phyloP scores from a whole-genome alignment of 2,329 filamentous ascomycete genomes.

The Colletotrichum nymphaeae region DNA sequence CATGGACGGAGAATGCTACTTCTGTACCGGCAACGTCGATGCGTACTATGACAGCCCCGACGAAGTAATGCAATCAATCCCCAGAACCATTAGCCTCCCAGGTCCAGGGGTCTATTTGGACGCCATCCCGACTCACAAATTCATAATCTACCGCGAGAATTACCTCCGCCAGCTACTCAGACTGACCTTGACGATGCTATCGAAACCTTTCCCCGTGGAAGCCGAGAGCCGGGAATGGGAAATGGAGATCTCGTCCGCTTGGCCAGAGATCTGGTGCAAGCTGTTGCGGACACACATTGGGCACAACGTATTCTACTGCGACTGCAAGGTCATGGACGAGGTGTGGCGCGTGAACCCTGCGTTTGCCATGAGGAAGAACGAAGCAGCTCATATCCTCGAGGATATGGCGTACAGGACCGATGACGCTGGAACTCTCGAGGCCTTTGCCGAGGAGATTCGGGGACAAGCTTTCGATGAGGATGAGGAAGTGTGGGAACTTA shows the following conservation, averaged over 20 bases:
- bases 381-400: slow-evolving; percentile 9
- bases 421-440: not conserved
- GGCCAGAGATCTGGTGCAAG: slow-evolving; percentile 30
- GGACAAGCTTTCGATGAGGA: not conserved
- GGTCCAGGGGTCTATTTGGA: not conserved
- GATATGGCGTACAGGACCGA: not conserved
- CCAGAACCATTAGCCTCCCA: not conserved
- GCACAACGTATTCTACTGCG: not conserved
- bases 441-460: not conserved
- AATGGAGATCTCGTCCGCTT: not conserved
- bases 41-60: not conserved
- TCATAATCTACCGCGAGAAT: slow-evolving; percentile 11
- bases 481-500: not conserved
- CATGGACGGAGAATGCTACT: not conserved
- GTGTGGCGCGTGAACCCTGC: slow-evolving; percentile 27
- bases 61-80: not conserved
- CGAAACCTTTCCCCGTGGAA: not conserved
- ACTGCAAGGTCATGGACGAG: slow-evolving; percentile 9
- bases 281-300: not conserved
- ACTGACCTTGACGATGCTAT: not conserved
- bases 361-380: slow-evolving; percentile 23
- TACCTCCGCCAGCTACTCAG: slow-evolving; percentile 16
- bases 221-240: not conserved
- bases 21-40: slow-evolving; percentile 18
- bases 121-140: not conserved